Conservation (phyloP, 805 yeast species). For the Wickerhamiella siamensis region DNA sequence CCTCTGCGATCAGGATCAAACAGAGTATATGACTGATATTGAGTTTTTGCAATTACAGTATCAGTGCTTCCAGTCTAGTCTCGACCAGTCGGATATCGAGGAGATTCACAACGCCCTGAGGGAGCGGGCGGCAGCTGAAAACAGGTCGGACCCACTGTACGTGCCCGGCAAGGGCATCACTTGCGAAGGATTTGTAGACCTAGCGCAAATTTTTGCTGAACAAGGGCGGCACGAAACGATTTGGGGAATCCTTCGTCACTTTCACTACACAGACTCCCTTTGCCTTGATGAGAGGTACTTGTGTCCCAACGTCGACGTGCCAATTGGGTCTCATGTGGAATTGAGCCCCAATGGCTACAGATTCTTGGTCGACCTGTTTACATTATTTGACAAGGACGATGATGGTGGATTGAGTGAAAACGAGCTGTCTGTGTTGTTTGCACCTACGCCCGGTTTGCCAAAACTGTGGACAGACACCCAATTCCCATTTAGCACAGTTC, state of each 20-base stretch:
- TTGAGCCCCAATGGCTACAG: constrained; percentile 84
- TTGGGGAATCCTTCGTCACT: constrained; percentile 85
- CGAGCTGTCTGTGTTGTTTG: constrained; percentile 57
- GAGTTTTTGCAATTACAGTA: constrained; percentile 60
- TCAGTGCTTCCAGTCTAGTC: constrained; percentile 54
- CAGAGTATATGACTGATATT: constrained; percentile 56
- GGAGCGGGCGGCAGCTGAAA: constrained; percentile 23
- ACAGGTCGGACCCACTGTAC: constrained; percentile 6
- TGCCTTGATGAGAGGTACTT: constrained; percentile 68
- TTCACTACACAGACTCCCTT: constrained; percentile 82
- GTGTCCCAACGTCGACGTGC: constrained; percentile 67
- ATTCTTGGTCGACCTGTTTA: constrained; percentile 78
- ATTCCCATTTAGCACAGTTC: constrained; percentile 78
- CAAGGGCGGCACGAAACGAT: constrained; percentile 91
- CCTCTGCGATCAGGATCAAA: constrained; percentile 80
- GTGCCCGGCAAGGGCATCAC: constrained; percentile 40
- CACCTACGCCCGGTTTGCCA: constrained; percentile 91
- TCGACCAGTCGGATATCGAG: constrained; percentile 29
- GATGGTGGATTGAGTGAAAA: constrained; percentile 82
- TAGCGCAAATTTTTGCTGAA: constrained; percentile 75
- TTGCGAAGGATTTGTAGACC: constrained; percentile 55
- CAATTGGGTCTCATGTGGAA: constrained; percentile 68
- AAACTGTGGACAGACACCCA: constrained; percentile 68
- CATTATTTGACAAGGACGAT: constrained; percentile 82
- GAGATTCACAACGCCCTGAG: constrained; percentile 28